Evolutionary conservation across 2,329 filamentous ascomycete genomes (phyloP), one percentile per base, ranked within the genome.

Genomic region (Monosporascus sp.): DNA sequence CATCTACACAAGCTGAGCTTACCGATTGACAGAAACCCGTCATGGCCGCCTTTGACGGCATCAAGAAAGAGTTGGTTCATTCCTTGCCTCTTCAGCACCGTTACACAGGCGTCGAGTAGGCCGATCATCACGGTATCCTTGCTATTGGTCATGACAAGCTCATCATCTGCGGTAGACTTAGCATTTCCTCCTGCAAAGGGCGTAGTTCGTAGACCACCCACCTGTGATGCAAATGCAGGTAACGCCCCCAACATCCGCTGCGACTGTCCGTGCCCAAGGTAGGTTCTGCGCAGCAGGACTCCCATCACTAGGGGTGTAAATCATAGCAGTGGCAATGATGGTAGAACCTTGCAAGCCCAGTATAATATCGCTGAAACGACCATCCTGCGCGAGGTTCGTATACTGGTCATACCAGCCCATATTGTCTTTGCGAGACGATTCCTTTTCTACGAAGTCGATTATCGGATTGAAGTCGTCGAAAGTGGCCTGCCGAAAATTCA

Each of bases 401-500:
- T 84, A 85, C 59, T 83, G 79, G 59, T 84, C 80, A 58, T 78
- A 83, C 79, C 80, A 83, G 44, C 80, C 80, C 58, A 81, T 75
- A 45, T 74, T 72, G 36, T 73, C 70, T 54, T 78, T 75, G 47
- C 69, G 70, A 9, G 65, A 65, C 0, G 76, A 77, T 50, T 78
- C 75, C 48, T 67, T 70, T 50, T 75, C 74, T 9, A 81, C 78
- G 57, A 83, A 73, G 2, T 73, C 71, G 48, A 81, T 61, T 2
- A 83, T 75, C 27, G 63, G 57, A 38, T 72, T 64, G 52, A 75
- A 75, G 54, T 84, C 79, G 27, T 66, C 54, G 27, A 73, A 63
- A 27, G 71, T 70, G 57, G 78, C 81, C 18, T 66, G 63, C 34
- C 74, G 70, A 57, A 81, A 78, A 6, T 59, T 65, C 15, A 81